Evolutionary conservation across 495 filamentous ascomycete species (phyloP).

Genomic region (Letharia lupina): DNA sequence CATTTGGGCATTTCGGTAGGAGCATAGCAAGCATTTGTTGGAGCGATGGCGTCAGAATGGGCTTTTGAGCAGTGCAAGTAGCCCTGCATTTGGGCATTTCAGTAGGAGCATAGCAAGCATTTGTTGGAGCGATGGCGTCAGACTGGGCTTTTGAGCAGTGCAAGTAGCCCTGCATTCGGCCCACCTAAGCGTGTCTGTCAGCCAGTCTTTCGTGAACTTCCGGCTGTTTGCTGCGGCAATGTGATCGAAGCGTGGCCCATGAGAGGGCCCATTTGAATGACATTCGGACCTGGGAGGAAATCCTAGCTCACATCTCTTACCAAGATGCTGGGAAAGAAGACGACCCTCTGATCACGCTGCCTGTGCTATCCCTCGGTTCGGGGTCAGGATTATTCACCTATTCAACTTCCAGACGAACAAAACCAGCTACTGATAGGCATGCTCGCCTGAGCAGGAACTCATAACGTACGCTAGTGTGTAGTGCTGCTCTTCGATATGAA

Average conservation of each 20-base stretch:
- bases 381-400: neutral
- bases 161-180: neutral
- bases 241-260: neutral
- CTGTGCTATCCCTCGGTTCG: neutral
- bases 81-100: neutral
- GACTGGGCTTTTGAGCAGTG: neutral
- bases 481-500: neutral
- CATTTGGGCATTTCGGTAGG: neutral
- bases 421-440: neutral
- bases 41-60: neutral
- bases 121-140: neutral
- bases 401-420: neutral
- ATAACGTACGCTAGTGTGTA: neutral
- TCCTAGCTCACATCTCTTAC: neutral
- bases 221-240: neutral
- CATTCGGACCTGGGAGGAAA: neutral
- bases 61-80: neutral
- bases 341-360: neutral
- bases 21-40: neutral
- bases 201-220: neutral
- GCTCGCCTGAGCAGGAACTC: slow-evolving; percentile 1
- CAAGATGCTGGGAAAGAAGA: neutral
- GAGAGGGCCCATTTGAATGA: neutral
- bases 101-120: neutral
- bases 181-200: neutral